These are phyloP conservation scores for Skeletonema menzelii DNA, from an alignment of 108 stramenopile species.

Conservation along the genomic window DNA sequence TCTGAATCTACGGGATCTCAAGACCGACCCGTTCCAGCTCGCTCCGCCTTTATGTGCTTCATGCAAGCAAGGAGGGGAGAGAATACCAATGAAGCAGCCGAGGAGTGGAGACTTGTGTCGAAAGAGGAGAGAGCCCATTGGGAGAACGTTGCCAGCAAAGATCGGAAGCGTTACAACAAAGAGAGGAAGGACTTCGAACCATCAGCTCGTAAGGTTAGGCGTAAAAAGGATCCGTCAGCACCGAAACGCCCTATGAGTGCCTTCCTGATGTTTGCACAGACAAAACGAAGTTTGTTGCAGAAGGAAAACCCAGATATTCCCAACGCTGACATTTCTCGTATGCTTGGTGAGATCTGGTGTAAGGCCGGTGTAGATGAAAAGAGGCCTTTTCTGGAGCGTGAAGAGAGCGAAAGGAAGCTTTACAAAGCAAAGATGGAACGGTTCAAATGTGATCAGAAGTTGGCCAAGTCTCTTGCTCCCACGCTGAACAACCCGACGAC, in stretches of 20 bases:
- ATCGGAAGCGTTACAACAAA: conserved; percentile 29
- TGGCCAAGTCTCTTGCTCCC: conserved; percentile 12
- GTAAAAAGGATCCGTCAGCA: conserved; percentile 44
- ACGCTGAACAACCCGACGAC: background rate
- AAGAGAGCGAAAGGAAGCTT: conserved; percentile 24
- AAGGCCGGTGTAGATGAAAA: conserved; percentile 11
- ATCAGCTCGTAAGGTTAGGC: conserved; percentile 22
- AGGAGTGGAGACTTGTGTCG: conserved; percentile 35
- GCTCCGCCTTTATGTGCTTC: conserved; percentile 48
- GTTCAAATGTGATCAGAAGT: conserved; percentile 36
- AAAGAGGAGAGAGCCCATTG: conserved; percentile 21
- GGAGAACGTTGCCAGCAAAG: conserved; percentile 19
- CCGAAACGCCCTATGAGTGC: conserved; percentile 46
- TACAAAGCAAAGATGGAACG: conserved; percentile 42
- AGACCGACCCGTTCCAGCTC: conserved; percentile 27
- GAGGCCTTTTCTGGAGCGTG: conserved; percentile 35
- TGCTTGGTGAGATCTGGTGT: conserved; percentile 37
- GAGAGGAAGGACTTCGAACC: conserved; percentile 29
- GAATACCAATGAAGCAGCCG: conserved; percentile 29
- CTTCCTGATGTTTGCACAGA: conserved; percentile 41
- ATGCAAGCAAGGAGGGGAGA: conserved; percentile 18
- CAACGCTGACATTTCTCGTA: conserved; percentile 41
- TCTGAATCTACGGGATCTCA: conserved; percentile 24
- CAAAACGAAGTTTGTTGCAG: conserved; percentile 15
- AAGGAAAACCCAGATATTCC: conserved; percentile 39